Base-by-base conservation (phyloP, 2,329 filamentous ascomycete species). In the Sclerotinia trifoliorum region DNA sequence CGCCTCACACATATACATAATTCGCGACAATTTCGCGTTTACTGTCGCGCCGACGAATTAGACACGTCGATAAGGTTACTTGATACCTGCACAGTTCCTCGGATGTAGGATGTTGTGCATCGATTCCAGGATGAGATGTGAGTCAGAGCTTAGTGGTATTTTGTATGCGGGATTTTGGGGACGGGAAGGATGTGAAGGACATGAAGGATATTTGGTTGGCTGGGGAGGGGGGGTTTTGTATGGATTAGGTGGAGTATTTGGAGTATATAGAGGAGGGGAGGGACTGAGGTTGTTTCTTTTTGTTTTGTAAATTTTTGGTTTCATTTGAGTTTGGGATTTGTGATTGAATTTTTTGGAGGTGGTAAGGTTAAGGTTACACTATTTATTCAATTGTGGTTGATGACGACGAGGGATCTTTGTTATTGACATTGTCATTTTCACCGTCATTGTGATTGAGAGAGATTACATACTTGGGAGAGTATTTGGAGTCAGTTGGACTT, bases 11-110 rank as follows among this genome's bases (percentile, higher is more conserved):
- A 15, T 3, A 11, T 44, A 42, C 26, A 8, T 3, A 10, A 17
- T 19, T 29, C 65, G 65, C 39, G 55, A 5, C 2, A 5, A 17
- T 66, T 61, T 66, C 65, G 65, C 65, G 65, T 67, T 54, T 67
- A 55, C 21, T 15, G 39, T 15, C n/a, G 2, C 7, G 24, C 6
- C 15, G 11, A 15, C 39, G 17, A 42, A 42, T 42, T 4, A 42
- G 17, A 35, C 2, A 32, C 35, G 39, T 17, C 15, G 15, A 42
- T 17, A 24, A 13, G n/a, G 32, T 35, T 29, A 35, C 35, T 10
- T 35, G 29, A 29, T 29, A 29, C 29, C 2, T 35, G 35, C 10
- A 7, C 35, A 35, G 29, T 29, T 29, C 29, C 29, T 29, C 3
- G 32, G 32, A 32, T 32, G 32, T 32, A 32, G 32, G 7, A 13